These are phyloP conservation scores for Plasmodium reichenowi DNA, from an alignment of 169 alveolate genomes.

Conservation along the genomic window DNA sequence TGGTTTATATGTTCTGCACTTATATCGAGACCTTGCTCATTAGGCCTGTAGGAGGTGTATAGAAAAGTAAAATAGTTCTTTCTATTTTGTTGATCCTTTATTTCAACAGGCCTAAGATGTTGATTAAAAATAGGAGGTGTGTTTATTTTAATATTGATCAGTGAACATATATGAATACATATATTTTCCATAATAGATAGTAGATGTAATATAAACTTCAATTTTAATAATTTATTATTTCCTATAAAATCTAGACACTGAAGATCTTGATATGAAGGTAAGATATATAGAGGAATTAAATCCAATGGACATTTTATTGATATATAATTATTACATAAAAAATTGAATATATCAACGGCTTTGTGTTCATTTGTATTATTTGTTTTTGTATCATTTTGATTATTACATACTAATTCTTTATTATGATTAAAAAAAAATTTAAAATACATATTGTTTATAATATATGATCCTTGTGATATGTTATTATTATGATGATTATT, in stretches of 20 bases:
- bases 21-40: not conserved
- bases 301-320: constrained; percentile 22
- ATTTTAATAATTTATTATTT: constrained; percentile 34
- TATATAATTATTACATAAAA: constrained; percentile 16
- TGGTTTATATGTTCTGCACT: not conserved
- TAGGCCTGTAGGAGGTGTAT: constrained; percentile 22
- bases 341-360: constrained; percentile 10
- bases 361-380: constrained; percentile 3
- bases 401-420: constrained; percentile 17
- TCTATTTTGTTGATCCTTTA: constrained; percentile 15
- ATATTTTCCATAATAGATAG: constrained; percentile 42
- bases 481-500: too few relatives aligned
- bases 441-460: constrained; percentile 16
- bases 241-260: constrained; percentile 19
- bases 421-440: constrained; percentile 17
- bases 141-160: constrained; percentile 10
- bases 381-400: not conserved
- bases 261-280: constrained; percentile 31
- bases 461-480: constrained; percentile 11
- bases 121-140: constrained; percentile 18
- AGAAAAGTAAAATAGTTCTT: constrained; percentile 36
- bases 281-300: constrained; percentile 22
- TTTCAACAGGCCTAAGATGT: constrained; percentile 35
- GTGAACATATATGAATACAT: constrained; percentile 35
- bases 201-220: constrained; percentile 48